Evolutionary conservation across 2,329 filamentous ascomycete species (phyloP).

Genomic region (Trichoderma sp.): DNA sequence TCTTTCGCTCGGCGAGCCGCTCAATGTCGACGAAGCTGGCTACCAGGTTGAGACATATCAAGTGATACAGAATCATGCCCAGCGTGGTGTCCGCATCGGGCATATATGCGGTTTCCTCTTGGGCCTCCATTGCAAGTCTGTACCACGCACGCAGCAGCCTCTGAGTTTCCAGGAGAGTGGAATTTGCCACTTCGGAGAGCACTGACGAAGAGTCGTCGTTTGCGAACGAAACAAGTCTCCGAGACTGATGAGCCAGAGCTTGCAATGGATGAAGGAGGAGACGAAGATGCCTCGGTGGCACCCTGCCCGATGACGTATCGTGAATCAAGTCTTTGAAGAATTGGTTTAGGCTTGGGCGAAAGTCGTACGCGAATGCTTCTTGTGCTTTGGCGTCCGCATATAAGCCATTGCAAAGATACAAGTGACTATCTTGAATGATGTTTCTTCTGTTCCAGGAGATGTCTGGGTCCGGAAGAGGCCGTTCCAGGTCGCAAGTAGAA

Average conservation of each 20-base stretch:
- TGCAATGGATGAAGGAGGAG: slow-evolving; percentile 61
- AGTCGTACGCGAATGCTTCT: background rate
- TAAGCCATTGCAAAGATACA: background rate
- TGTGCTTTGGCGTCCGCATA: background rate
- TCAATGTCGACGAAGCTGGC: slow-evolving; percentile 70
- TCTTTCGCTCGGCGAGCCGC: slow-evolving; percentile 63
- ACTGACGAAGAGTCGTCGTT: slow-evolving; percentile 36
- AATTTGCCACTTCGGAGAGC: slow-evolving; percentile 52
- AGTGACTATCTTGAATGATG: background rate
- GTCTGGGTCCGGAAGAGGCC: slow-evolving; percentile 65
- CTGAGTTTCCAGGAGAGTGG: slow-evolving; percentile 66
- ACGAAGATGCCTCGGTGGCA: slow-evolving; percentile 5
- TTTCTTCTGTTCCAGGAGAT: slow-evolving; percentile 54
- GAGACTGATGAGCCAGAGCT: slow-evolving; percentile 44
- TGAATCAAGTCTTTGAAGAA: slow-evolving; percentile 7
- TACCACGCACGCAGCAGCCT: slow-evolving; percentile 67
- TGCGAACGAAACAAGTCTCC: slow-evolving; percentile 43
- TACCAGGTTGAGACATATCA: slow-evolving; percentile 69
- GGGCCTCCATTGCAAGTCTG: slow-evolving; percentile 54
- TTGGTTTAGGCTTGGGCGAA: slow-evolving; percentile 5
- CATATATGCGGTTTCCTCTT: background rate
- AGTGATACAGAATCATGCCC: slow-evolving; percentile 65
- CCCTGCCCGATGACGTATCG: background rate
- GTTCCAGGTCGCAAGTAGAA: slow-evolving; percentile 65
- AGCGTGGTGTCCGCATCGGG: background rate